Evolutionary conservation across 2,329 filamentous ascomycete species (phyloP).

Genomic region (Kalmusia sp.): DNA sequence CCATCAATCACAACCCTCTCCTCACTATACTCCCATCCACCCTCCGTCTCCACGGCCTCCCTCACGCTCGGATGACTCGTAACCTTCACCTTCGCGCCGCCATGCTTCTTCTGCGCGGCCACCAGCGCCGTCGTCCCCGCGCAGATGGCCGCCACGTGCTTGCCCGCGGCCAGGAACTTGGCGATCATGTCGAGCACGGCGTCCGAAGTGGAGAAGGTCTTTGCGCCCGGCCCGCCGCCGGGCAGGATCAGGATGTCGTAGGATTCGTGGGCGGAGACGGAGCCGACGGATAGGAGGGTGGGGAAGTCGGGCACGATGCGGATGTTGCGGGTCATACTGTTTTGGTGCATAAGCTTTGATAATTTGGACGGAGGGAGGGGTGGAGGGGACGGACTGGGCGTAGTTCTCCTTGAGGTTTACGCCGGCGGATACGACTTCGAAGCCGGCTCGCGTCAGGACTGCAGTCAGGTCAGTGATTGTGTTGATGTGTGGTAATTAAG

Average conservation of each 20-base stretch:
- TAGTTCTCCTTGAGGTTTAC: constrained; percentile 38
- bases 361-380: background rate
- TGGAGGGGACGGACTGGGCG: constrained; percentile 35
- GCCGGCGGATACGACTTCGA: constrained; percentile 45
- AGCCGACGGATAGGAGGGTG: constrained; percentile 24
- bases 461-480: background rate
- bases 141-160: constrained; percentile 46
- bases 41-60: constrained; percentile 32
- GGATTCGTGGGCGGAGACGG: constrained; percentile 18
- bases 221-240: constrained; percentile 46
- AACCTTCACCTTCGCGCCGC: constrained; percentile 31
- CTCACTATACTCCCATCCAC: constrained; percentile 45
- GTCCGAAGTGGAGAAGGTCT: constrained; percentile 36
- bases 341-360: too few relatives aligned
- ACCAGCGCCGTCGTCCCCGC: constrained; percentile 49
- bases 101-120: constrained; percentile 26
- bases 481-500: background rate
- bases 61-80: constrained; percentile 49
- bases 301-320: constrained; percentile 44
- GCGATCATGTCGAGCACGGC: constrained; percentile 38
- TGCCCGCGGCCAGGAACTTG: constrained; percentile 36
- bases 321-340: constrained; percentile 46
- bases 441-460: constrained; percentile 49
- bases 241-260: constrained; percentile 48
- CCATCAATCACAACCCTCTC: constrained; percentile 46